Evolutionary conservation across 2,329 filamentous ascomycete genomes (phyloP), one percentile per base, ranked within the genome.

Genomic region (Cyclaneusma minus): DNA sequence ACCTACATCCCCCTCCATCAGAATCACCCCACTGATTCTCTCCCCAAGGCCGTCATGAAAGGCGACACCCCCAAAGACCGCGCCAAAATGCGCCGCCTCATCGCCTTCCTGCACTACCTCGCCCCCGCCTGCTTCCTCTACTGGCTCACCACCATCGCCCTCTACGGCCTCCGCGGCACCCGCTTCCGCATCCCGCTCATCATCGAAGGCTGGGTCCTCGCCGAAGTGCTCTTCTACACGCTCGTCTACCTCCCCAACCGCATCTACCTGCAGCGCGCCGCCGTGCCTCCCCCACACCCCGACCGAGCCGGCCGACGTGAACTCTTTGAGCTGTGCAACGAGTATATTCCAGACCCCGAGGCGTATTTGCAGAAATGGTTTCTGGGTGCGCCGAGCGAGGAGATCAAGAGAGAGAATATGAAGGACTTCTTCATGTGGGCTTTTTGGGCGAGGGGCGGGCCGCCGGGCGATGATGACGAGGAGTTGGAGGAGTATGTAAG

Each of bases 381-480:
- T 39, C 46, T 62, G 13, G 60, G 60, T 15, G 64, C 66, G 6
- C 49, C 56, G 10, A 24, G 50, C 3, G 47, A 53, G 15, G 64
- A 69, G 15, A 64, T 76, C 23, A 58, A 59, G 29, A 51, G 58
- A 9, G 66, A 73, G 16, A 71, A 74, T 41, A 38, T 74, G 26
- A 66, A 64, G 43, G 63, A 69, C 29, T 73, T 70, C 41, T 53
- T 68, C 12, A 47, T 58, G n/a, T 76, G 68, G 70, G 65, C 62
- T 1, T 64, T 74, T 27, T 55, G 66, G 24, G 64, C 62, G 34
- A 51, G 52, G 7, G 54, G 50, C 7, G 49, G 58, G 4, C 44
- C 47, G 24, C 49, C 52, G 14, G 44, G 51, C 5, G 51, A 55
- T 11, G 47, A 64, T 24, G 53, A 66, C 7, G 58, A 62, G 13